Evolutionary conservation across 306 rosid species (phyloP).

Genomic region (Fagus crenata): DNA sequence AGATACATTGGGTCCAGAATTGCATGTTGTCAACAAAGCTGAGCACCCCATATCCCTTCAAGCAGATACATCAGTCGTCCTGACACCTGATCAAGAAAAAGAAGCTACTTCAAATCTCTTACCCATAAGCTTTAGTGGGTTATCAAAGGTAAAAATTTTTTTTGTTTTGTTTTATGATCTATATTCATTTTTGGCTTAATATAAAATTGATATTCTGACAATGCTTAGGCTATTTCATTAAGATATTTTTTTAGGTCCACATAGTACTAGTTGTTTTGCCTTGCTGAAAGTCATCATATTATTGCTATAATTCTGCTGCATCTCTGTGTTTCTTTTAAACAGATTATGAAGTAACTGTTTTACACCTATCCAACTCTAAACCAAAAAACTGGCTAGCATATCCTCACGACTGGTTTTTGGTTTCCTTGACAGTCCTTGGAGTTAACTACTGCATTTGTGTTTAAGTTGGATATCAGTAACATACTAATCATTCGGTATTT

Average conservation of each 20-base stretch:
- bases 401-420: neutral
- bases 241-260: neutral
- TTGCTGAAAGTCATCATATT: neutral
- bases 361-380: neutral
- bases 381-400: neutral
- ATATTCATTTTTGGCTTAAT: neutral
- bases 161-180: neutral
- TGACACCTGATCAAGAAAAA: conserved; percentile 73
- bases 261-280: neutral
- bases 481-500: neutral
- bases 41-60: conserved; percentile 63
- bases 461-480: neutral
- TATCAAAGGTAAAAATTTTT: conserved; percentile 62
- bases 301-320: neutral
- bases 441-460: neutral
- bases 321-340: neutral
- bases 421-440: conserved; percentile 2
- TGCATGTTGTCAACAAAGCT: conserved; percentile 72
- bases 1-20: conserved; percentile 84
- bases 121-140: conserved; percentile 74
- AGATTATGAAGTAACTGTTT: neutral
- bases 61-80: conserved; percentile 62
- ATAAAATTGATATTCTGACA: neutral
- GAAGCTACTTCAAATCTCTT: conserved; percentile 71
- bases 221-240: neutral